Conservation (phyloP, 73 alveolate species). For the Urostyla sp. region DNA sequence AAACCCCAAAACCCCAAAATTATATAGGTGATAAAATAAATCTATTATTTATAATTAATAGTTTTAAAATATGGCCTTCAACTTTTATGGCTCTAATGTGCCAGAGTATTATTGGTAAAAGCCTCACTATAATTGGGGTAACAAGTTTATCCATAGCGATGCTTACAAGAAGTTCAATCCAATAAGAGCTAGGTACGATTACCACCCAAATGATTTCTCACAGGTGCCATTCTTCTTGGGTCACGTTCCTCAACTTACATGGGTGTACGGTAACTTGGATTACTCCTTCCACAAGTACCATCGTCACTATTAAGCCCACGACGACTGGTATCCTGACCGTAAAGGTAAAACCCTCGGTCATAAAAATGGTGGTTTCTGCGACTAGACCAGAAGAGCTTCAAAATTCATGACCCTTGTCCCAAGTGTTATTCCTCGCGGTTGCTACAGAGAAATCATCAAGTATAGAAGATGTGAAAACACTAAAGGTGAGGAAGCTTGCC, state of each 20-base stretch:
- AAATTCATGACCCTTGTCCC: conserved; percentile 57
- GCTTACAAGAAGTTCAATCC: conserved; percentile 66
- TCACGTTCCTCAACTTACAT: conserved; percentile 58
- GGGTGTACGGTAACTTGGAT: conserved; percentile 78
- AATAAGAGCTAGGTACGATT: conserved; percentile 65
- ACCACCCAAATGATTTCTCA: conserved; percentile 52
- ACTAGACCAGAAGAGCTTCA: conserved; percentile 29
- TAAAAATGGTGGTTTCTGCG: conserved; percentile 68
- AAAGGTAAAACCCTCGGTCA: conserved; percentile 74
- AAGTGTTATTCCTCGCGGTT: conserved; percentile 66
- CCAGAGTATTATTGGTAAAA: conserved; percentile 72
- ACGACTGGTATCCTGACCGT: conserved; percentile 81
- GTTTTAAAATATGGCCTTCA: conserved; percentile 53
- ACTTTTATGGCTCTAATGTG: conserved; percentile 52
- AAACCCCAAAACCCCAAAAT: conserved; percentile 48
- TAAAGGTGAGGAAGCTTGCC: conserved; percentile 61
- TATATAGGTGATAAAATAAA: not conserved
- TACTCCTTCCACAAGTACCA: conserved; percentile 72
- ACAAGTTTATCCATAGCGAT: conserved; percentile 59
- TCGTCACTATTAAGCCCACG: conserved; percentile 77
- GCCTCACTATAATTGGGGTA: conserved; percentile 66
- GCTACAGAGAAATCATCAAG: conserved; percentile 68
- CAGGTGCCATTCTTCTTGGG: conserved; percentile 68
- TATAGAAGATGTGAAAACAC: conserved; percentile 48
- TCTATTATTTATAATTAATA: conserved; percentile 31